Base-by-base conservation (phyloP, 768 basidiomycete genomes). In the Pleurotus cornucopiae region DNA sequence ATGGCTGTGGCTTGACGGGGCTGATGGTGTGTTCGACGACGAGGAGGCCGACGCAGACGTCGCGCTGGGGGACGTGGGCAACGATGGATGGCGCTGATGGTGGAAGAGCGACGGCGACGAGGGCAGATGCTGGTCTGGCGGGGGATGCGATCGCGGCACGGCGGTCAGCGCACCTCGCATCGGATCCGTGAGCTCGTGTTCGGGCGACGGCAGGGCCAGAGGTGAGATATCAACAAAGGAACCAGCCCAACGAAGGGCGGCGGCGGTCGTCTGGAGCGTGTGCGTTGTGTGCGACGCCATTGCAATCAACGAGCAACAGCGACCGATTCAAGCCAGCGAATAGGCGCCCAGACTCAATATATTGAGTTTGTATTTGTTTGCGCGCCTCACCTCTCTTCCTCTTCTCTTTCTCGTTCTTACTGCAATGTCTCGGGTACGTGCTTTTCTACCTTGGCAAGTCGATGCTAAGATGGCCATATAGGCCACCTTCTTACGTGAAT, bases 401-500 rank as follows among this genome's bases (percentile, higher is more conserved):
- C 30, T 34, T 34, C 30, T 30, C 30, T 6, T 30, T 30, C 30
- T 34, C 30, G 30, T 34, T 34, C 30, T 11, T 34, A 9, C 11
- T 34, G 9, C 30, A 34, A 34, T 34, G 30, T 34, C 30, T 11
- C 30, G 30, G 9, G 30, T 34, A 34, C 30, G 30, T 11, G 2
- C 30, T 34, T 34, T 34, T 34, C 30, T 34, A 34, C 30, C 30
- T 34, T 34, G 9, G 30, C 9, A 34, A 34, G 30, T 11, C 7
- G 30, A 34, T 34, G 7, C 30, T 34, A 34, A 34, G 9, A 34
- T 0, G 7, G 9, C 7, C 3, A 34, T 3, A 44, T 64, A 92
- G 88, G 89, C 91, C 60, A 88, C 89, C 68, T 94, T 94, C 78
- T 76, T 98, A 71, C 80, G 95, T 65, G 96, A 98, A 70, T 98